Conservation (phyloP, 1,284 basidiomycete genomes). For the Agroathelia rolfsii region DNA sequence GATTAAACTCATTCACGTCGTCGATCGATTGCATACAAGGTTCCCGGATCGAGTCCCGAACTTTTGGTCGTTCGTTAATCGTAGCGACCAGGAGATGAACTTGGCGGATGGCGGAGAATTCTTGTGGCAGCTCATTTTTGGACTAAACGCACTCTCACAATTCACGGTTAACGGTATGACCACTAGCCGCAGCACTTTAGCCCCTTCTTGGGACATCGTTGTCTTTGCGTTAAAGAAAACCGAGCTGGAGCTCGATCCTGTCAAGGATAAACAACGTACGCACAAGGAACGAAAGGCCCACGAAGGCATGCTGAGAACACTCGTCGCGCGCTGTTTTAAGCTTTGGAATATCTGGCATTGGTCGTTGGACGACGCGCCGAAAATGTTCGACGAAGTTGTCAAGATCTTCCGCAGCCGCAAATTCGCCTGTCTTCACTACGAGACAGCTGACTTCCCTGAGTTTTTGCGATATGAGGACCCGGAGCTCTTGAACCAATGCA, state of each 20-base stretch:
- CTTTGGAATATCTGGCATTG: constrained; percentile 71
- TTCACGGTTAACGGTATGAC: constrained; percentile 63
- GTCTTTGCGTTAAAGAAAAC: constrained; percentile 50
- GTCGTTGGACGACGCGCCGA: constrained; percentile 50
- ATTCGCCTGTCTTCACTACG: constrained; percentile 71
- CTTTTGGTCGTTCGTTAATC: constrained; percentile 37
- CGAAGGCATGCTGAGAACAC: constrained; percentile 65
- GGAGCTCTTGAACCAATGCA: constrained; percentile 41
- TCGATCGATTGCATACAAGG: constrained; percentile 17
- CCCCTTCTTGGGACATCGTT: constrained; percentile 63
- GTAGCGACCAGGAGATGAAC: constrained; percentile 22
- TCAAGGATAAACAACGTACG: constrained; percentile 32
- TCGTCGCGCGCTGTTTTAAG: constrained; percentile 69
- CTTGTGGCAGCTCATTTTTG: constrained; percentile 66
- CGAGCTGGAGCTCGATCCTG: constrained; percentile 44
- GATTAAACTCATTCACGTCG: constrained; percentile 64
- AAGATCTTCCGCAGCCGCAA: constrained; percentile 76
- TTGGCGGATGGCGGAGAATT: constrained; percentile 48
- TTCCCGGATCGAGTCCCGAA: constrained; percentile 21
- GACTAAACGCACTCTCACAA: constrained; percentile 69
- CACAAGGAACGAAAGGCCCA: constrained; percentile 32
- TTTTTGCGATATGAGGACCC: constrained; percentile 65
- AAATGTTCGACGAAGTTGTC: constrained; percentile 58
- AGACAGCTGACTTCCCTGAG: constrained; percentile 65
- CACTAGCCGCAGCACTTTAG: constrained; percentile 35